Conservation (phyloP, 208 protist genomes). For the Leishmania major region DNA sequence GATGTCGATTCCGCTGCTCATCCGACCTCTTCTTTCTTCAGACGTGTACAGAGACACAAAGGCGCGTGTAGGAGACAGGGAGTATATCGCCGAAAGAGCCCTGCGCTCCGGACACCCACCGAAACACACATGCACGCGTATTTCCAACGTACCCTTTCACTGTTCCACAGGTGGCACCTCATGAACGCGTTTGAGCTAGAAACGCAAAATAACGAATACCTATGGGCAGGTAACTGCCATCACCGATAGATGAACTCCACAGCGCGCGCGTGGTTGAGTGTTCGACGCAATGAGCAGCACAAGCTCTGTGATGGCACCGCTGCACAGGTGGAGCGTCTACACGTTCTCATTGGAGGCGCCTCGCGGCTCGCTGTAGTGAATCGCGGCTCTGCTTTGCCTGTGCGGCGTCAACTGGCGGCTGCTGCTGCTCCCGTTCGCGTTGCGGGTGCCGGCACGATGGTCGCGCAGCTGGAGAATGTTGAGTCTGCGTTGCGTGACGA, state of each 20-base stretch:
- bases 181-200: too few relatives aligned
- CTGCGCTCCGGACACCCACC: neutral
- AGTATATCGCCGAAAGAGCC: neutral
- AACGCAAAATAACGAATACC: neutral
- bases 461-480: neutral
- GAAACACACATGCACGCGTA: neutral
- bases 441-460: neutral
- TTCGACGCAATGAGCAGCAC: neutral
- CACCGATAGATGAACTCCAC: slow-evolving; percentile 10
- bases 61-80: neutral
- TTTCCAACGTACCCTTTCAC: neutral
- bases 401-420: neutral
- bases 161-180: neutral
- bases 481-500: neutral
- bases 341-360: neutral
- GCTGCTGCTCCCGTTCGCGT: neutral
- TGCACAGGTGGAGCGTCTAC: slow-evolving; percentile 9
- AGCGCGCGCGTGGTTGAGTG: slow-evolving; percentile 5
- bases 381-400: neutral
- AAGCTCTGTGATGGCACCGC: neutral
- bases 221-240: neutral
- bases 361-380: neutral
- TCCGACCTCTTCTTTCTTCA: neutral
- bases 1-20: neutral
- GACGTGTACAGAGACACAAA: neutral